These are phyloP conservation scores for Yarrowia deformans DNA, from an alignment of 805 yeast species.

Conservation along the genomic window DNA sequence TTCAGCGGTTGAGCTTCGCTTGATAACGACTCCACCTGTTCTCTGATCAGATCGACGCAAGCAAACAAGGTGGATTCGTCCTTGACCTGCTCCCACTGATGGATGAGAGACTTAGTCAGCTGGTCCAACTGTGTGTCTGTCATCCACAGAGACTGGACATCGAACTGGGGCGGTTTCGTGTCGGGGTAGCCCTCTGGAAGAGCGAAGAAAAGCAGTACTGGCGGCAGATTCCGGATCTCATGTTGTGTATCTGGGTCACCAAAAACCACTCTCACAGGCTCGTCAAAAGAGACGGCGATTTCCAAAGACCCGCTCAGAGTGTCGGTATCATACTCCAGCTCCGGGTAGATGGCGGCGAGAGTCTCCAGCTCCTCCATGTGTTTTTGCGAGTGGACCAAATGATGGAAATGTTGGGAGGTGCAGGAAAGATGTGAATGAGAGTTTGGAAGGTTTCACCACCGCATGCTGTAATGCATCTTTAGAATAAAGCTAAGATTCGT, in stretches of 20 bases:
- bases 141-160: constrained; percentile 2
- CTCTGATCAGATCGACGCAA: constrained; percentile 8
- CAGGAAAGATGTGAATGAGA: not conserved
- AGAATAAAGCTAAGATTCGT: no score
- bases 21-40: not conserved
- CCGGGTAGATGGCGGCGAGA: constrained; percentile 31
- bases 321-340: constrained; percentile 13
- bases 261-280: not conserved
- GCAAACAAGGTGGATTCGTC: constrained; percentile 23
- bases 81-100: not conserved
- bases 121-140: not conserved
- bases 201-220: constrained; percentile 7
- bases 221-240: constrained; percentile 8
- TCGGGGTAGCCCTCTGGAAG: constrained; percentile 18
- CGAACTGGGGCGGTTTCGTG: constrained; percentile 4
- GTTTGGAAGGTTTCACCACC: not conserved
- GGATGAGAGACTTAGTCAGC: not conserved
- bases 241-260: not conserved
- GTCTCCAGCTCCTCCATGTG: constrained; percentile 38
- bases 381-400: not conserved
- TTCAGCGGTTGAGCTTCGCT: not conserved
- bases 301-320: constrained; percentile 23
- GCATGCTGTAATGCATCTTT: not conserved
- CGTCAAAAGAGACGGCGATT: not conserved
- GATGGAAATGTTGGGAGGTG: not conserved